phyloP scores from a whole-genome alignment of 1,139 yeast species.

The Taphrina populina region DNA sequence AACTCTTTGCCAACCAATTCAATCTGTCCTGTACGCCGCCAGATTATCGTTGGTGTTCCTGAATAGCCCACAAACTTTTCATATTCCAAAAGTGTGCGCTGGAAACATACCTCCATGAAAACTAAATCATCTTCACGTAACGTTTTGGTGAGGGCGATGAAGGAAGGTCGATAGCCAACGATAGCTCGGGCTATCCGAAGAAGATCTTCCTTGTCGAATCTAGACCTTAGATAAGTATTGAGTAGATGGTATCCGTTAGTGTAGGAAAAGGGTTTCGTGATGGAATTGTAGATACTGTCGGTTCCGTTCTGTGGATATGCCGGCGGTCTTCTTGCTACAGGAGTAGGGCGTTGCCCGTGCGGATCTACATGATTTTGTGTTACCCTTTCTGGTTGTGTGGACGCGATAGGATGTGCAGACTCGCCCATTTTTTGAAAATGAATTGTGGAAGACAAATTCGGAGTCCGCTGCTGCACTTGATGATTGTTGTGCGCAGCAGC shows the following conservation, averaged over 20 bases:
- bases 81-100: constrained; percentile 82
- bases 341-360: constrained; percentile 31
- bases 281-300: constrained; percentile 71
- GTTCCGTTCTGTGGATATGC: constrained; percentile 36
- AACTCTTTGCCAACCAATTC: constrained; percentile 94
- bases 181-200: constrained; percentile 83
- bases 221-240: constrained; percentile 65
- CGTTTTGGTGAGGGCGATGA: constrained; percentile 87
- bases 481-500: too few species aligned
- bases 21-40: constrained; percentile 94
- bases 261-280: constrained; percentile 74
- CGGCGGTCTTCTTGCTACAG: constrained; percentile 33
- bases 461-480: too few species aligned
- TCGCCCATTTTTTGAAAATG: neutral
- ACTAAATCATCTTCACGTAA: constrained; percentile 85
- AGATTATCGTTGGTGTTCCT: constrained; percentile 91
- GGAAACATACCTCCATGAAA: constrained; percentile 95
- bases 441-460: neutral
- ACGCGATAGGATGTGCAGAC: neutral
- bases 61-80: constrained; percentile 77
- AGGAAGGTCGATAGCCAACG: constrained; percentile 87
- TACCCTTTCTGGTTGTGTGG: neutral
- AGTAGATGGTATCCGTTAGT: constrained; percentile 87
- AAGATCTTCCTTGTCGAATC: constrained; percentile 70
- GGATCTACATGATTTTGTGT: constrained; percentile 15